Evolutionary conservation across 306 rosid species (phyloP).

Genomic region (Dryas alaskensis): DNA sequence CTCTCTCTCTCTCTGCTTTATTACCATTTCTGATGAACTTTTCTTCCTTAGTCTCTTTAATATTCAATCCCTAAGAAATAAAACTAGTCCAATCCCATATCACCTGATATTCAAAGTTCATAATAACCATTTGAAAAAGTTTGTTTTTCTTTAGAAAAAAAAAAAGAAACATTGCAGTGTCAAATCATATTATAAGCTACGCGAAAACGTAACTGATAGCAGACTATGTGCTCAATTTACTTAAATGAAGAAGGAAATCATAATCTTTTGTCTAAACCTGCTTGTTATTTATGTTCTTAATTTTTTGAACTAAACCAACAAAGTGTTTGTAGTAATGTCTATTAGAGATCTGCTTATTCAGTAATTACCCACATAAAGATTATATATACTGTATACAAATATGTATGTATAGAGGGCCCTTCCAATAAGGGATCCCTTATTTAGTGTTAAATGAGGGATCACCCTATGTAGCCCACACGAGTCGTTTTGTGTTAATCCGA

Average conservation of each 20-base stretch:
- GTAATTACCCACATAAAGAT: background rate
- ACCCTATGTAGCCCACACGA: no score
- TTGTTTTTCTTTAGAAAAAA: no score
- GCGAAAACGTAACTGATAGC: no score
- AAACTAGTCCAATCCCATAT: background rate
- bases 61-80: background rate
- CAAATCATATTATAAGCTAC: no score
- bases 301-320: background rate
- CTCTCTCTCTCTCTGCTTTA: slow-evolving; percentile 19
- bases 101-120: no score
- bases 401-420: no score
- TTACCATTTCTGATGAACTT: background rate
- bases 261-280: background rate
- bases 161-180: no score
- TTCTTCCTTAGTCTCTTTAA: background rate
- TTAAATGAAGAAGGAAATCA: background rate
- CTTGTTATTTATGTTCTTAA: background rate
- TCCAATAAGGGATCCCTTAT: no score
- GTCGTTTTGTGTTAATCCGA: no score
- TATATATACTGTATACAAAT: background rate
- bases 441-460: no score
- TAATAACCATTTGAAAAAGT: no score
- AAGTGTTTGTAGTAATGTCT: slow-evolving; percentile 24
- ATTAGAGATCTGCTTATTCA: background rate
- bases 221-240: background rate